Evolutionary conservation across 148 eudicot species (phyloP), one percentile per base, ranked within the genome.

Genomic region (Mesembryanthemum crystallinum): DNA sequence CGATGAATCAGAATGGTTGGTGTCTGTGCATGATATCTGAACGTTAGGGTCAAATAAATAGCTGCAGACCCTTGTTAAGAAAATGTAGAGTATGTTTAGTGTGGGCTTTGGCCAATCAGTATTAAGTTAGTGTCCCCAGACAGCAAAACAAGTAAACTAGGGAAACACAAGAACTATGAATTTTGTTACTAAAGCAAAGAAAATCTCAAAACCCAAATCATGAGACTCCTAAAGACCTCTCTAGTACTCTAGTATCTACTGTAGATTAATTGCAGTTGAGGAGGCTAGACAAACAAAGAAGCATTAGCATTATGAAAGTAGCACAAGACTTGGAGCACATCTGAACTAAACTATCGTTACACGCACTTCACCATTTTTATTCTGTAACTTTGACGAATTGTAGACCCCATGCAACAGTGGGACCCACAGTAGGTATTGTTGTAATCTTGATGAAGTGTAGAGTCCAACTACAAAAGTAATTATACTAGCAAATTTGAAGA

Each of bases 31-130:
- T 54, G 21, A 45, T 33, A 64, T 51, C 24, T 14, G 24, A 37
- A 52, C 23, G 39, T 54, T 29, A 64, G 39, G 42, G 58, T 14
- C 67, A 62, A 42, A 37, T 59, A 25, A 73, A 63, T 73, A 30
- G 18, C 14, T 14, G 61, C 43, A 32, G 29, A 33, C 35, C 43
- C 10, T 7, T 27, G 2, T 13, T 4, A 1, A 57, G 14, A 58
- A 4, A 58, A 25, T 23, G n/a, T 72, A 17, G 17, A 64, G 17
- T 64, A 64, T 32, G 30, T 8, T 64, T 30, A 17, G n/a, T 30
- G 18, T 14, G 30, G 42, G 42, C 39, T 30, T 23, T 64, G 67
- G 20, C 39, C n/a, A 30, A 32, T 42, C 42, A 64, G n/a, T 64
- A 30, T 29, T 30, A 33, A 10, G 5, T 65, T 42, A 37, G 23